These are phyloP conservation scores for Penicillium riverlandense DNA, from an alignment of 495 filamentous ascomycete species.

Conservation along the genomic window DNA sequence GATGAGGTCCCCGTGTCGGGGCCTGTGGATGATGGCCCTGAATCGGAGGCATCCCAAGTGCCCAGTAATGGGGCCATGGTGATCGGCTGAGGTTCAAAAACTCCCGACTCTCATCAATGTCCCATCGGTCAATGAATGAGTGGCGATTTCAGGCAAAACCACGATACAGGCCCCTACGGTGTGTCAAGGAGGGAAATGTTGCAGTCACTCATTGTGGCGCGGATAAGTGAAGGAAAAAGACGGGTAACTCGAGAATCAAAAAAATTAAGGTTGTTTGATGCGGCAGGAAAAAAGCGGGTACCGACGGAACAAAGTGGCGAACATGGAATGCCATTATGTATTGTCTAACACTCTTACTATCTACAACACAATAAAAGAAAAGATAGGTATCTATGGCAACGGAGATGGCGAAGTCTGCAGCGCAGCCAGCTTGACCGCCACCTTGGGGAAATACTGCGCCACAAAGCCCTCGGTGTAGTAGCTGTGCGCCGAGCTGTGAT, in stretches of 20 bases:
- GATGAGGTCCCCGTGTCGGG: not conserved
- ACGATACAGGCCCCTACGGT: too few species aligned
- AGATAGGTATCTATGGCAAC: conserved; percentile 6
- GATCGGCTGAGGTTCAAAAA: not conserved
- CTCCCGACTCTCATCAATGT: too few species aligned
- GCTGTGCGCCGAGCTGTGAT: conserved; percentile 74
- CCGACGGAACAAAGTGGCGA: conserved; percentile 15
- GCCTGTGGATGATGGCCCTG: not conserved
- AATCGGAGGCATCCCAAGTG: conserved; percentile 13
- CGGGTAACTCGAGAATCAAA: not conserved
- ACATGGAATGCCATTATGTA: not conserved
- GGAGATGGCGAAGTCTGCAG: not conserved
- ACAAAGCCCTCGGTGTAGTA: conserved; percentile 63
- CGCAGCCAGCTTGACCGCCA: conserved; percentile 32
- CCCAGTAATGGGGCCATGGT: conserved; percentile 32
- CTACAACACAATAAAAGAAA: not conserved
- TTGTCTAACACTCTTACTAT: too few species aligned
- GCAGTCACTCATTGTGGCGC: too few species aligned
- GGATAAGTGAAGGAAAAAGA: too few species aligned
- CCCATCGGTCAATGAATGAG: not conserved
- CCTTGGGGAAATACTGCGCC: conserved; percentile 45
- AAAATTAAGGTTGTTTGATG: conserved; percentile 15
- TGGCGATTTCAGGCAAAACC: not conserved
- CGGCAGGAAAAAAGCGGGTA: conserved; percentile 22
- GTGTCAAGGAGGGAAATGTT: too few species aligned